These are phyloP conservation scores for Trichoderma guizhouense DNA, from an alignment of 2,329 filamentous ascomycete species.

Conservation along the genomic window DNA sequence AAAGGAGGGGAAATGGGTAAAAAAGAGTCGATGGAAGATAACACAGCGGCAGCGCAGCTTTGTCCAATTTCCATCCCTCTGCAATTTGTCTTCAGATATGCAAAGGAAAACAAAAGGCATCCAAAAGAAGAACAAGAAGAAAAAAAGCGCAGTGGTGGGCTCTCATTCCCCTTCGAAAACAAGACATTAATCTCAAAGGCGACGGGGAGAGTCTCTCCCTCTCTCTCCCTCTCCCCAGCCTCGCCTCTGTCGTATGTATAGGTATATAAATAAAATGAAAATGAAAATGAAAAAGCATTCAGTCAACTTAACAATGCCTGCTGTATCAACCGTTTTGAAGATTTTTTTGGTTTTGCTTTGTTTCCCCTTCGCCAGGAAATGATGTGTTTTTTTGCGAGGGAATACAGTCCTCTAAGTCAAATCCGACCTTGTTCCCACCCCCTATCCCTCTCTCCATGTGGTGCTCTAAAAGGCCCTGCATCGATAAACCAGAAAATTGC, in stretches of 20 bases:
- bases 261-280: background rate
- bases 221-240: background rate
- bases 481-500: background rate
- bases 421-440: background rate
- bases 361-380: background rate
- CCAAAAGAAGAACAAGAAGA: background rate
- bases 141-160: background rate
- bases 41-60: background rate
- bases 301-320: slow-evolving; percentile 13
- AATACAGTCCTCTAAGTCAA: background rate
- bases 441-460: background rate
- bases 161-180: background rate
- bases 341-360: background rate
- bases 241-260: background rate
- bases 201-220: background rate
- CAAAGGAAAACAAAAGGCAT: background rate
- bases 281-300: background rate
- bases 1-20: background rate
- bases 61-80: background rate
- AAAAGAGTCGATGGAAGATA: background rate
- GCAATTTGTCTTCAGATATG: background rate
- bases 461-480: background rate
- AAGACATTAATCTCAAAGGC: slow-evolving; percentile 11
- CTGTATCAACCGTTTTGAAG: slow-evolving; percentile 7
- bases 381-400: background rate